Base-by-base conservation (phyloP, 139 green algal species). In the Micractinium sp. region DNA sequence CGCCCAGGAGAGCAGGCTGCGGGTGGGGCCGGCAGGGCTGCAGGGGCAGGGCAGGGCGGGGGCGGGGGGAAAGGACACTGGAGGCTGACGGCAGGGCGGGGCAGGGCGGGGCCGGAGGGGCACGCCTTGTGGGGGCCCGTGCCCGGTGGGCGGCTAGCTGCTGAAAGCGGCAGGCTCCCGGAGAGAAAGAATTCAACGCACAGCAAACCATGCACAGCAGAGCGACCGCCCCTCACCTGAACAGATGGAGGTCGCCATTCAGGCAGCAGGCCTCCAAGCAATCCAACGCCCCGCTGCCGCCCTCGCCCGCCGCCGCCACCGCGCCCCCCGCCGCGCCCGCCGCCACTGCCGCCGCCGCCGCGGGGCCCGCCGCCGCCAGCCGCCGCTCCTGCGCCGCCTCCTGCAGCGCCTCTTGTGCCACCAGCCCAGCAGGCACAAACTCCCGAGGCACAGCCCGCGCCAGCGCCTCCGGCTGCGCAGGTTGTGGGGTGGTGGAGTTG, bases 221-320 rank as follows among this genome's bases (percentile, higher is more conserved):
- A n/a, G 67, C 67, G 25, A 75, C 67, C 71, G 19, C 74, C 14
- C 27, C 56, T 1, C 35, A 86, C 81, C 69, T 80, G 66, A 87
- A 87, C 23, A 87, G 36, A 36, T 87, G 82, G 4, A 87, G 38
- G 66, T 87, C 82, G n/a, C 80, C 82, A 4, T 61, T 66, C 82
- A 87, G 66, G 82, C 82, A 87, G 82, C 82, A 87, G 20, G 66
- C 82, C 35, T 78, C 82, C 36, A 87, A 39, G 82, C 82, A 87
- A 38, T 87, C 66, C 1, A 63, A 29, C 9, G 82, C n/a, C 22
- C 23, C 82, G 19, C 16, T 33, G 20, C 41, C 66, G 0, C n/a
- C 82, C 2, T 36, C 82, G 19, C 41, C 82, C 19, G 60, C 82
- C 35, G 36, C 63, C 35, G n/a, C 31, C 31, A 15, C 31, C 35